Evolutionary conservation across 1,284 basidiomycete species (phyloP), one percentile per base, ranked within the genome.

Genomic region (Ganoderma multipileum): DNA sequence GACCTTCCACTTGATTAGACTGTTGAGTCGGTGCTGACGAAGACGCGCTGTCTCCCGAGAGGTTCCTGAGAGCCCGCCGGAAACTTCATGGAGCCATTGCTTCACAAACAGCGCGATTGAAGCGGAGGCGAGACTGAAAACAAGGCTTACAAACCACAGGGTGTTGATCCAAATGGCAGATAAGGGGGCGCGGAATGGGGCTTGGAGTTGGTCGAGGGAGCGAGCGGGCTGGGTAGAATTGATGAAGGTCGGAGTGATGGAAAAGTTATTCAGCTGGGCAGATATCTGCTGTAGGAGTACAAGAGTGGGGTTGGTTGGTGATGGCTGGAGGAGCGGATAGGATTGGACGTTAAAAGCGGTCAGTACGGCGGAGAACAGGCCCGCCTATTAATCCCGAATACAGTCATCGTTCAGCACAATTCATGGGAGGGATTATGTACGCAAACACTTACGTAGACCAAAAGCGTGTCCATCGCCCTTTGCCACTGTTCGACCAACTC

Each of bases 21-120:
- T 70, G 42, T 73, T 66, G 44, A 71, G 69, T 0, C 75, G 75
- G 55, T 76, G 67, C 62, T 75, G 75, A 5, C 76, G 73, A 20
- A 74, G 33, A 16, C 68, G 66, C 12, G 64, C 54, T 28, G 26
- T 62, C 26, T 68, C 58, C 28, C 54, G 42, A 8, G 61, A 61
- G 23, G 63, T 52, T 38, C 61, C 65, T 1, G 55, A 41, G 18
- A 70, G 66, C 12, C 61, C 61, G 16, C 28, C 30, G 5, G n/a
- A 59, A 3, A 38, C 20, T 28, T 70, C 60, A 14, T 71, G 66
- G 1, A 71, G 50, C 73, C 73, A 74, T 47, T 74, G 72, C 57
- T 73, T 74, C 36, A 68, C 73, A 0, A 71, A 28, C 1, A 74
- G 68, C 1, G 68, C 70, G 12, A 68, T 62, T 1, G 67, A 63